phyloP scores from a whole-genome alignment of 2,329 filamentous ascomycete genomes.

The Catunica adiposa region DNA sequence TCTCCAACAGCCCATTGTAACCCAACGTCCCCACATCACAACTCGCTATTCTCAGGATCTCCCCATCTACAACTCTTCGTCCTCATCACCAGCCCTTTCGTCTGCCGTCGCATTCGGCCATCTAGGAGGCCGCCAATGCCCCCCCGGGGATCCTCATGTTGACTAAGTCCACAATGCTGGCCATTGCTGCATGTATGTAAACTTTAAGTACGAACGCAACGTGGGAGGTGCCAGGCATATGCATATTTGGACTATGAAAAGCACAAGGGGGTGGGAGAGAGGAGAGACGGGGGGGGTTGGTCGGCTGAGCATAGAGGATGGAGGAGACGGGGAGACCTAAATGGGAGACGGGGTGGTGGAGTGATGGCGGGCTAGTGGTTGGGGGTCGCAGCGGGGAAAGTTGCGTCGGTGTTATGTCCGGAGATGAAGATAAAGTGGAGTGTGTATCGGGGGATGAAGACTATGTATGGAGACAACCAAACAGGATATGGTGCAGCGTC shows the following conservation, averaged over 20 bases:
- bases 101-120: neutral
- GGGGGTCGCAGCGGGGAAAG: neutral
- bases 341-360: too few relatives aligned
- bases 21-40: too few relatives aligned
- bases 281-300: neutral
- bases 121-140: neutral
- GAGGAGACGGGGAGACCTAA: neutral
- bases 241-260: neutral
- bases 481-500: too few relatives aligned
- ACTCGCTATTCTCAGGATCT: neutral
- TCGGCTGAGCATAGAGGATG: neutral
- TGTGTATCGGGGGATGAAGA: too few relatives aligned
- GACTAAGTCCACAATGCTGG: too few relatives aligned
- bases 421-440: neutral
- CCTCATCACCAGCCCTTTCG: too few relatives aligned
- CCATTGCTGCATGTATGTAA: neutral
- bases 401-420: neutral
- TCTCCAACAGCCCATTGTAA: too few relatives aligned
- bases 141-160: neutral
- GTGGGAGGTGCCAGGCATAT: neutral
- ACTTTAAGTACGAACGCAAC: neutral
- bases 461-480: too few relatives aligned
- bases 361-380: neutral
- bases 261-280: neutral
- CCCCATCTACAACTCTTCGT: neutral